Percentiles rank a stretch among this genome's conserved stretches.
These are phyloP conservation scores for Fraxinus velutina DNA, from an alignment of 305 asterid species.

Conservation along the genomic window DNA sequence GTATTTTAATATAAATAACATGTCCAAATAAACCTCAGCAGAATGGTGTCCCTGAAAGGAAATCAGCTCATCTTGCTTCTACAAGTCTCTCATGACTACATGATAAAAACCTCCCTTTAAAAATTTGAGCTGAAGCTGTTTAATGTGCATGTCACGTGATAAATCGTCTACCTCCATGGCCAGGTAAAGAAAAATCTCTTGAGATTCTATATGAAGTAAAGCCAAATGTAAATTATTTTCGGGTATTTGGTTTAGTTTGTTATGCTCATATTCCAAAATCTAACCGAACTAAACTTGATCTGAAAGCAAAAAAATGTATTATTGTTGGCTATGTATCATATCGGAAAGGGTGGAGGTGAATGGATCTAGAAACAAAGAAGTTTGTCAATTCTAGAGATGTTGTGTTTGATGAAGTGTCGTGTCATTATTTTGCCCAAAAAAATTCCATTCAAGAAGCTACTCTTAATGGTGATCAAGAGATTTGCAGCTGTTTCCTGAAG, in stretches of 20 bases:
- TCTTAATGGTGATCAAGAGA: background rate
- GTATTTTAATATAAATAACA: slow-evolving; percentile 13
- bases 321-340: background rate
- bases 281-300: background rate
- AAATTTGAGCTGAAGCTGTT: slow-evolving; percentile 6
- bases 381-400: background rate
- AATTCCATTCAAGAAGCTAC: background rate
- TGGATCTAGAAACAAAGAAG: background rate
- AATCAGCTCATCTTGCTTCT: background rate
- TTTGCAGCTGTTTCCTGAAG: background rate
- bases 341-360: background rate
- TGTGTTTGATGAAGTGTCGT: background rate
- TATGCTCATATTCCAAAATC: background rate
- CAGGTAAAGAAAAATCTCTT: background rate
- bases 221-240: background rate
- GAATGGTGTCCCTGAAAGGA: background rate
- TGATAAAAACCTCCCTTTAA: slow-evolving; percentile 10
- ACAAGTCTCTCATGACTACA: slow-evolving; percentile 17
- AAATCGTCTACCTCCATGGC: slow-evolving; percentile 18
- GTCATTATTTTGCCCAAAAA: background rate
- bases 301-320: background rate
- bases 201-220: background rate
- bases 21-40: slow-evolving; percentile 8
- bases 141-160: slow-evolving; percentile 6
- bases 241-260: background rate